These are phyloP conservation scores for Apophysomyces trapeziformis DNA, from an alignment of 371 early-diverging fungal species.

Conservation along the genomic window DNA sequence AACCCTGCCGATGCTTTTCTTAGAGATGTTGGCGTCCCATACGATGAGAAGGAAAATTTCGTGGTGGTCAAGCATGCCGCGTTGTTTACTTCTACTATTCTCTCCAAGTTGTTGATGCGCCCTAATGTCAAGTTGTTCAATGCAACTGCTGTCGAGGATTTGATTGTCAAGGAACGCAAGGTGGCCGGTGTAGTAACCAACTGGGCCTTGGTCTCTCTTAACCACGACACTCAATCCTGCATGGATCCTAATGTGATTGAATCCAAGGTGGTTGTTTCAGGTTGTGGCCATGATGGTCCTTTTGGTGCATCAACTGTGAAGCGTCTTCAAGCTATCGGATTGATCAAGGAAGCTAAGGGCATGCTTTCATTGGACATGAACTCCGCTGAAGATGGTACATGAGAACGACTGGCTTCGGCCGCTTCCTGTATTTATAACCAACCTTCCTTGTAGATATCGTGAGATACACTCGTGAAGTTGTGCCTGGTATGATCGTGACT, in stretches of 20 bases:
- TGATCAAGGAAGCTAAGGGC: conserved; percentile 63
- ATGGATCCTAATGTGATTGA: conserved; percentile 81
- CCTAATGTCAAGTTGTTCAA: conserved; percentile 81
- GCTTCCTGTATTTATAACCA: background rate
- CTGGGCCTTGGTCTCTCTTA: conserved; percentile 74
- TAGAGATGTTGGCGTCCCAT: conserved; percentile 70
- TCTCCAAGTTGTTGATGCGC: conserved; percentile 67
- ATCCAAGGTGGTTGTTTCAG: conserved; percentile 73
- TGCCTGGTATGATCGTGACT: conserved; percentile 73
- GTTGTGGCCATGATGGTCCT: conserved; percentile 77
- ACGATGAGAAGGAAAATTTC: conserved; percentile 75
- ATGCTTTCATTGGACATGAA: conserved; percentile 79
- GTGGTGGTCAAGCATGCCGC: conserved; percentile 79
- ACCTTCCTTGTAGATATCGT: conserved; percentile 48
- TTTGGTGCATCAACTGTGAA: conserved; percentile 77
- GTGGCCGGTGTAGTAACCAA: conserved; percentile 75
- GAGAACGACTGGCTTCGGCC: too few species aligned
- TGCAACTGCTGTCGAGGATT: conserved; percentile 76
- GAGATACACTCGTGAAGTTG: conserved; percentile 70
- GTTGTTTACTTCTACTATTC: conserved; percentile 76
- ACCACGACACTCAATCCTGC: conserved; percentile 76
- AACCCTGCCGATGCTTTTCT: conserved; percentile 74
- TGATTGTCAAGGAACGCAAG: conserved; percentile 65
- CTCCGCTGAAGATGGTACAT: conserved; percentile 65
- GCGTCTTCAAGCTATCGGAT: conserved; percentile 67